phyloP scores from a whole-genome alignment of 768 basidiomycete species.

The Polyporus arcularius region DNA sequence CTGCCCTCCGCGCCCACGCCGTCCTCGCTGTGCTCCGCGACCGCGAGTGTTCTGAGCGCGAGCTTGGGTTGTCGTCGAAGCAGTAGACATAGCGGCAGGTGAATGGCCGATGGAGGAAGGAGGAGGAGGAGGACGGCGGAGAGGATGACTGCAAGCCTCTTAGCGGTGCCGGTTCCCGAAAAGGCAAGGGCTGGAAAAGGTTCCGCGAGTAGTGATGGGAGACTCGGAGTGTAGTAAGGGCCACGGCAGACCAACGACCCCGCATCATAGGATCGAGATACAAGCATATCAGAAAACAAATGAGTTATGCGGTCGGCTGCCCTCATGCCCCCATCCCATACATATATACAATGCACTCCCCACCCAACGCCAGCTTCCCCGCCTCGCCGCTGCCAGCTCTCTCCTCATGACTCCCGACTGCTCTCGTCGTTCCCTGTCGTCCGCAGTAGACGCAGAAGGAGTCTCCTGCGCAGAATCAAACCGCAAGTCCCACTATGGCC shows the following conservation, averaged over 20 bases:
- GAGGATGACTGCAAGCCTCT: neutral
- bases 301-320: neutral
- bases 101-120: neutral
- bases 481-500: slow-evolving; percentile 6
- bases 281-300: slow-evolving; percentile 1
- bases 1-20: slow-evolving; percentile 15
- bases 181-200: neutral
- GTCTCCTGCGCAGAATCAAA: slow-evolving; percentile 3
- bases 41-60: slow-evolving; percentile 17
- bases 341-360: neutral
- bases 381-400: neutral
- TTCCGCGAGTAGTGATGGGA: neutral
- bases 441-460: neutral
- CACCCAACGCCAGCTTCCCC: slow-evolving; percentile 13
- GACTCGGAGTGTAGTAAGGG: no score
- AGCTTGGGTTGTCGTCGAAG: slow-evolving; percentile 6
- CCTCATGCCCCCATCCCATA: neutral
- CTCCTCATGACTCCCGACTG: slow-evolving; percentile 2
- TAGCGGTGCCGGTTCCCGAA: neutral
- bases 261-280: neutral
- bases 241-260: no score
- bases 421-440: slow-evolving; percentile 17
- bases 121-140: neutral
- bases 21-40: slow-evolving; percentile 23
- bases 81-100: neutral